Evolutionary conservation across 257 asterid species (phyloP).

Genomic region (Solanum appendiculatum): DNA sequence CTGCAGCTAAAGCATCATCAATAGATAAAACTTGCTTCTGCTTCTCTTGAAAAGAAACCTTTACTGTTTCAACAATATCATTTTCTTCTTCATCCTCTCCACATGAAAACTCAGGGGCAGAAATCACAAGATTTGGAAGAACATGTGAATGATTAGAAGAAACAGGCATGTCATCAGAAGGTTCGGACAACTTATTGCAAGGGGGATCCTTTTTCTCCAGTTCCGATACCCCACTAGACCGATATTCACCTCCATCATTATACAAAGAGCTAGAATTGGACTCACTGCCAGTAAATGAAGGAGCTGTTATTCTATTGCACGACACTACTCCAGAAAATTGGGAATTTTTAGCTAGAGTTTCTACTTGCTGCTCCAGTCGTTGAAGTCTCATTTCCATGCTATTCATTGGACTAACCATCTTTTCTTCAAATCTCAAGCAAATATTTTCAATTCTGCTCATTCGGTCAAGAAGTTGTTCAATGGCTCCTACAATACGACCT

Average conservation of each 20-base stretch:
- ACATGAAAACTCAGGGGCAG: constrained; percentile 68
- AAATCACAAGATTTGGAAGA: constrained; percentile 49
- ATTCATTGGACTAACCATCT: constrained; percentile 72
- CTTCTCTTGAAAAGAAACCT: constrained; percentile 25
- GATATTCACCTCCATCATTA: constrained; percentile 29
- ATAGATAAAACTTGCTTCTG: constrained; percentile 41
- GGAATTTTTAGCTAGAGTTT: constrained; percentile 42
- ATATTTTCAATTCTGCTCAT: constrained; percentile 69
- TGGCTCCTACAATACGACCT: constrained; percentile 36
- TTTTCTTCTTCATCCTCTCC: constrained; percentile 45
- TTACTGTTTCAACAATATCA: constrained; percentile 18
- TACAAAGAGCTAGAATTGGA: constrained; percentile 50
- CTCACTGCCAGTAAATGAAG: constrained; percentile 59
- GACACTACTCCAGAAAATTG: constrained; percentile 27
- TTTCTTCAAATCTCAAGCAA: constrained; percentile 80
- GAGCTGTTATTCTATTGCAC: constrained; percentile 57
- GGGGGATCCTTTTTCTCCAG: constrained; percentile 32
- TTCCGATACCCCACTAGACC: constrained; percentile 26
- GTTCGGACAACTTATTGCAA: constrained; percentile 17
- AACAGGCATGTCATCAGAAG: constrained; percentile 15
- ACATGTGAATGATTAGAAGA: constrained; percentile 8
- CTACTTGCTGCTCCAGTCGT: constrained; percentile 66
- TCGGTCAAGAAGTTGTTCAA: constrained; percentile 70
- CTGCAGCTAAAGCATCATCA: constrained; percentile 86
- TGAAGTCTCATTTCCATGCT: constrained; percentile 77